These are phyloP conservation scores for Taxawa tesnikishii DNA, from an alignment of 2,329 filamentous ascomycete species.

Conservation along the genomic window DNA sequence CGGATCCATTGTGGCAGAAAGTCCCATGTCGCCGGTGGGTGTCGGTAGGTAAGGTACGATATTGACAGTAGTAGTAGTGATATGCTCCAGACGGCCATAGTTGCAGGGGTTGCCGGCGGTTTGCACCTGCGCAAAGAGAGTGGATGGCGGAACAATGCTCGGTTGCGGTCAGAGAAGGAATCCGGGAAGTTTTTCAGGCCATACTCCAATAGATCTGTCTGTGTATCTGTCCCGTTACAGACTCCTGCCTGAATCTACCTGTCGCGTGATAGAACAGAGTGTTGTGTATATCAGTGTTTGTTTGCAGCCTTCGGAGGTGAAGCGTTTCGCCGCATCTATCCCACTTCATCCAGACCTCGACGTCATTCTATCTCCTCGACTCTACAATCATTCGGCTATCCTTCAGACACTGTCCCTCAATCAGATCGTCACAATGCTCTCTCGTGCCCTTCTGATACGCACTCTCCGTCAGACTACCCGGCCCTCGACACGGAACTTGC, in stretches of 20 bases:
- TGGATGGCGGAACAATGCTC: no score
- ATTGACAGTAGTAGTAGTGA: conserved; percentile 25
- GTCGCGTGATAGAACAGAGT: no score
- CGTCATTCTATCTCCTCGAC: background rate
- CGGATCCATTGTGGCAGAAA: conserved; percentile 16
- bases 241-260: no score
- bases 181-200: no score
- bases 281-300: background rate
- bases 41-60: conserved; percentile 26
- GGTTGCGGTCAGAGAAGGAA: no score
- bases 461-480: background rate
- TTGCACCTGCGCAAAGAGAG: no score
- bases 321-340: conserved; percentile 2
- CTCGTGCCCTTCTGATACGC: background rate
- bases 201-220: no score
- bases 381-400: no score
- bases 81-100: conserved; percentile 30
- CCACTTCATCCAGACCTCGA: conserved; percentile 1
- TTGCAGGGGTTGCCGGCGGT: no score
- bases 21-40: conserved; percentile 23
- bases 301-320: background rate
- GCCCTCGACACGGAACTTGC: conserved; percentile 4
- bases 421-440: background rate
- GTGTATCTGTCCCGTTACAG: no score
- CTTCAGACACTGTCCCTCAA: no score